These are phyloP conservation scores for Hygrophoropsis aurantiaca DNA, from an alignment of 768 basidiomycete genomes.

Conservation along the genomic window DNA sequence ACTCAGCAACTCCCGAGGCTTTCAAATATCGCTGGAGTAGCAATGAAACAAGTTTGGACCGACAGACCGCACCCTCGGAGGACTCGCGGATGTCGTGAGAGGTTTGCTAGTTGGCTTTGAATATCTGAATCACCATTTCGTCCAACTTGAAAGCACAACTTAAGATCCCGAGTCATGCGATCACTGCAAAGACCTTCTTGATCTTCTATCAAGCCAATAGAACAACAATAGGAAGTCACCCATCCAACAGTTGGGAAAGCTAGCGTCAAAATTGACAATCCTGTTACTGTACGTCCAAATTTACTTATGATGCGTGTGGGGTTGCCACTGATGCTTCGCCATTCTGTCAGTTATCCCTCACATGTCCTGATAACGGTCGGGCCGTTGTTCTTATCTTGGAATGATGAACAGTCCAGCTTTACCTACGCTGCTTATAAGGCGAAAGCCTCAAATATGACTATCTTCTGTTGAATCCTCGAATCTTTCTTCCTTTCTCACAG, in stretches of 20 bases:
- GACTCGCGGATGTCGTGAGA: no score
- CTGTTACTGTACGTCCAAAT: not conserved
- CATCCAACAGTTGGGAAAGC: not conserved
- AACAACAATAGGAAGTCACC: no score
- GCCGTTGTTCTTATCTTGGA: conserved; percentile 2
- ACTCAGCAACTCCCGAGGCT: no score
- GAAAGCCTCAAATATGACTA: not conserved
- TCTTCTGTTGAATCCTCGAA: not conserved
- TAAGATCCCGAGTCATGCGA: no score
- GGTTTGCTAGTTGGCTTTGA: no score
- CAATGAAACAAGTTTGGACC: no score
- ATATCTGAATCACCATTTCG: no score
- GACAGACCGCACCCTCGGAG: no score
- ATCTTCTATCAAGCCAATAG: no score
- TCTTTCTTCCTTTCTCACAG: not conserved
- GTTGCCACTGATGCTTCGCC: not conserved
- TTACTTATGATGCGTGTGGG: not conserved
- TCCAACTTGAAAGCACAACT: no score
- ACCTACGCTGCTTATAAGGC: conserved; percentile 2
- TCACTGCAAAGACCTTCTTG: no score
- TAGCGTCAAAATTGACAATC: not conserved
- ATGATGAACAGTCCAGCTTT: not conserved
- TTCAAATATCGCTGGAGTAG: no score
- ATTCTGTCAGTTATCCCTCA: not conserved
- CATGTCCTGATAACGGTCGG: conserved; percentile 3